Evolutionary conservation across 768 basidiomycete species (phyloP).

Genomic region (Leccinum incarnatum): DNA sequence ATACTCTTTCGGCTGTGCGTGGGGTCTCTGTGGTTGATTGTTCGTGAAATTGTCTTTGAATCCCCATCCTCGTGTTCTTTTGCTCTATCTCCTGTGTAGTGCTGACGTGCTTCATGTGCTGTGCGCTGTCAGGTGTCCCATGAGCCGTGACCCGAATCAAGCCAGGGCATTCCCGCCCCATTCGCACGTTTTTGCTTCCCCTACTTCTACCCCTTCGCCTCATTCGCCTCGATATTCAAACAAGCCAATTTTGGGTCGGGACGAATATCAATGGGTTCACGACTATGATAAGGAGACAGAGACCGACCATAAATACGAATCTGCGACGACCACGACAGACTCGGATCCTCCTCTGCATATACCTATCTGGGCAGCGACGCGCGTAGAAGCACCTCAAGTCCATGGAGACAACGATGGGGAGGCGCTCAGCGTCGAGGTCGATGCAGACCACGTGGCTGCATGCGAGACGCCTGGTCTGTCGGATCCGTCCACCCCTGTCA

Average conservation of each 20-base stretch:
- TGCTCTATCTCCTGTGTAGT: not conserved
- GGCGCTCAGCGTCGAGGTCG: constrained; percentile 8
- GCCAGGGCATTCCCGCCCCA: constrained; percentile 3
- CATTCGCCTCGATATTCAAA: too few relatives aligned
- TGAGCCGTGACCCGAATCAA: constrained; percentile 10
- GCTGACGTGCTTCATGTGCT: constrained; percentile 9
- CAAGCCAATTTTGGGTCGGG: too few relatives aligned
- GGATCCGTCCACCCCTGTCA: constrained; percentile 16
- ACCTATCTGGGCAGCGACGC: not conserved
- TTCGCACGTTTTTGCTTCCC: not conserved
- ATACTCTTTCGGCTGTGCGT: not conserved
- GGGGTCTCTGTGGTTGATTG: not conserved
- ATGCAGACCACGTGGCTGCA: not conserved
- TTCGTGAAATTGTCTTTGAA: not conserved
- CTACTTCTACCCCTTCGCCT: too few relatives aligned
- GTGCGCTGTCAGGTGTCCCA: constrained; percentile 11
- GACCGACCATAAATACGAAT: too few relatives aligned
- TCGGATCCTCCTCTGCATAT: too few relatives aligned
- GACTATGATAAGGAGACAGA: too few relatives aligned
- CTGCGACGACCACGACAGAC: too few relatives aligned
- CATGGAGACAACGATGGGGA: constrained; percentile 15
- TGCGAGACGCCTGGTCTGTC: constrained; percentile 7
- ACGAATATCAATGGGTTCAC: too few relatives aligned
- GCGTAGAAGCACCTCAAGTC: constrained; percentile 4
- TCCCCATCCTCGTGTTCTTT: not conserved